These are phyloP conservation scores for Arabidopsis suecica DNA, from an alignment of 345 rosid genomes.

Conservation along the genomic window DNA sequence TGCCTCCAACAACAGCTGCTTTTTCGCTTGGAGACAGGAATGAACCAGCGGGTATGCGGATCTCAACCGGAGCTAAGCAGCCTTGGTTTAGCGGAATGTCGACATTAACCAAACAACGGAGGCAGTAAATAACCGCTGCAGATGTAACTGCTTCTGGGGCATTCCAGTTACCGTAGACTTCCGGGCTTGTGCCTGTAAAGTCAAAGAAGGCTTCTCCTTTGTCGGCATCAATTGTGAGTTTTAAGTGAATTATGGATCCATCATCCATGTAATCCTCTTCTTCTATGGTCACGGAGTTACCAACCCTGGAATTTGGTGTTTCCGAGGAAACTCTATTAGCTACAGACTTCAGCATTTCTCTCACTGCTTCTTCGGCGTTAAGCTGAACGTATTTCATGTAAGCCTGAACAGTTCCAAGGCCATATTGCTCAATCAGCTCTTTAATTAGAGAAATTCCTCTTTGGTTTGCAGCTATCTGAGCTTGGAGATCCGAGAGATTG, in stretches of 20 bases:
- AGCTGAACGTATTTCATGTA: constrained; percentile 91
- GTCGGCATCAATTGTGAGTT: constrained; percentile 65
- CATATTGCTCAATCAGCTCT: constrained; percentile 87
- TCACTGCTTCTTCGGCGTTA: constrained; percentile 93
- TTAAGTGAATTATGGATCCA: constrained; percentile 79
- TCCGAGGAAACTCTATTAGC: constrained; percentile 60
- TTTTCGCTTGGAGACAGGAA: constrained; percentile 93
- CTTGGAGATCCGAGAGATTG: constrained; percentile 91
- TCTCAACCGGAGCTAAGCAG: constrained; percentile 87
- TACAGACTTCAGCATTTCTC: constrained; percentile 93
- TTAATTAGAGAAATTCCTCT: constrained; percentile 87
- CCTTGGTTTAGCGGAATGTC: constrained; percentile 98
- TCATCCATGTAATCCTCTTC: constrained; percentile 98
- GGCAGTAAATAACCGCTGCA: constrained; percentile 96
- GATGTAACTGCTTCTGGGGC: constrained; percentile 97
- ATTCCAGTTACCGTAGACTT: constrained; percentile 96
- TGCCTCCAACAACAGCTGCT: constrained; percentile 98
- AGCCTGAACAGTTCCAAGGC: constrained; percentile 84
- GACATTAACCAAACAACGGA: constrained; percentile 80
- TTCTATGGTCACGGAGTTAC: constrained; percentile 56
- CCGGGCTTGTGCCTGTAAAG: constrained; percentile 89
- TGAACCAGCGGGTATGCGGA: constrained; percentile 75
- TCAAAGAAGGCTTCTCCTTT: constrained; percentile 91
- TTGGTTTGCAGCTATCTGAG: constrained; percentile 97
- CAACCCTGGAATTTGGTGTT: constrained; percentile 40